These are phyloP conservation scores for Posidonia oceanica DNA, from an alignment of 116 monocot genomes.

Conservation along the genomic window DNA sequence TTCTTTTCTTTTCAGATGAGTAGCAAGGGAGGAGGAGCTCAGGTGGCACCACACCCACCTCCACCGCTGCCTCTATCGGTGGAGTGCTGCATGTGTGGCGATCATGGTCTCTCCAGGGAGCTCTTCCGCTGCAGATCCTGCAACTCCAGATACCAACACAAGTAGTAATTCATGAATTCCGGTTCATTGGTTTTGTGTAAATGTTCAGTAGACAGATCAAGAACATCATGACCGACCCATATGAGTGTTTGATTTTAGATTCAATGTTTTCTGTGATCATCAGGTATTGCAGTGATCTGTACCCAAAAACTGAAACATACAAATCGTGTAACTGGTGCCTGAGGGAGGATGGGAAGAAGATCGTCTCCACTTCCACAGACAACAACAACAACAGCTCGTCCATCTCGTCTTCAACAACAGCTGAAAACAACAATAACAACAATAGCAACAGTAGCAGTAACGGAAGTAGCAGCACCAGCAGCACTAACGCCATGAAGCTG, in stretches of 20 bases:
- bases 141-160: slow-evolving; percentile 34
- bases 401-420: background rate
- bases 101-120: slow-evolving; percentile 33
- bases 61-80: background rate
- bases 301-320: slow-evolving; percentile 28
- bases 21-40: background rate
- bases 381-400: background rate
- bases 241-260: no score
- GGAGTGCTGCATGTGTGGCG: slow-evolving; percentile 68
- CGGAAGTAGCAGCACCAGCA: no score
- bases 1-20: background rate
- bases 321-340: slow-evolving; percentile 54
- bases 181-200: background rate
- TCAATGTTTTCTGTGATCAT: background rate
- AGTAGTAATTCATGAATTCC: slow-evolving; percentile 10
- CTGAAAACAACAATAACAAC: background rate
- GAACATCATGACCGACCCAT: no score
- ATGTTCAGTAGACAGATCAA: background rate
- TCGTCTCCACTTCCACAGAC: background rate
- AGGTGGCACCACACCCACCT: background rate
- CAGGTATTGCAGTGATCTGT: slow-evolving; percentile 65
- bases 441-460: no score
- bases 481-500: background rate
- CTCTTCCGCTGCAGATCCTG: slow-evolving; percentile 46
- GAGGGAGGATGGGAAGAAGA: slow-evolving; percentile 18